phyloP scores from a whole-genome alignment of 2,329 filamentous ascomycete genomes.

The Cytospora leucostoma region DNA sequence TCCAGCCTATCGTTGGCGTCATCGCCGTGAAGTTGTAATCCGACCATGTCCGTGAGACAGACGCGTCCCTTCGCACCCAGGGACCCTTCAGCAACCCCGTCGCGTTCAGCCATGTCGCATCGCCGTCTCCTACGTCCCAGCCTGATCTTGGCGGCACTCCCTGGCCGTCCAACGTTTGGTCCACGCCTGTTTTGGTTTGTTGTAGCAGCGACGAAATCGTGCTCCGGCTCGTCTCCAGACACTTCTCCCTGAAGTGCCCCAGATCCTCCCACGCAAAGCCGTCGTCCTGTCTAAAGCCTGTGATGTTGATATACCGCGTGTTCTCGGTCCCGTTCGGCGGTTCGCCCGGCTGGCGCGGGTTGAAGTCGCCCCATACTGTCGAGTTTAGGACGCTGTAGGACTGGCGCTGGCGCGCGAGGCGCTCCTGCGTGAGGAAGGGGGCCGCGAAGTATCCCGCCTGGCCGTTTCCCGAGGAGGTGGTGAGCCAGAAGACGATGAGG shows the following conservation, averaged over 20 bases:
- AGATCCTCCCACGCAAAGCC: slow-evolving; percentile 79
- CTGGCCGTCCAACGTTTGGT: slow-evolving; percentile 35
- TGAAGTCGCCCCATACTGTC: slow-evolving; percentile 63
- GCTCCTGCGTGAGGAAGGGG: slow-evolving; percentile 46
- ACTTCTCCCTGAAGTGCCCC: slow-evolving; percentile 63
- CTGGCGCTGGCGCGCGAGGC: slow-evolving; percentile 53
- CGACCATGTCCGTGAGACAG: slow-evolving; percentile 47
- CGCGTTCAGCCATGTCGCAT: slow-evolving; percentile 72
- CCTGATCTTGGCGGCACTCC: slow-evolving; percentile 9
- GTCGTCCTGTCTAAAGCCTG: slow-evolving; percentile 74
- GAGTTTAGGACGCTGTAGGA: slow-evolving; percentile 56
- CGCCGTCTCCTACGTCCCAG: slow-evolving; percentile 36
- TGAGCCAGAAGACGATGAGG: slow-evolving; percentile 48
- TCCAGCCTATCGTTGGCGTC: slow-evolving; percentile 67
- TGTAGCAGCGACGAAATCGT: slow-evolving; percentile 45
- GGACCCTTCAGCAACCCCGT: slow-evolving; percentile 76
- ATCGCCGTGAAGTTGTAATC: slow-evolving; percentile 66
- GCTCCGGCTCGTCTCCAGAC: slow-evolving; percentile 60
- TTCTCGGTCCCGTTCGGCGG: slow-evolving; percentile 35
- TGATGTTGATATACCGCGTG: slow-evolving; percentile 65
- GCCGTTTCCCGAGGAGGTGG: slow-evolving; percentile 44
- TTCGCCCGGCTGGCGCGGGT: slow-evolving; percentile 42
- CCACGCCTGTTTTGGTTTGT: slow-evolving; percentile 44
- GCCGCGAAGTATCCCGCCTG: slow-evolving; percentile 44
- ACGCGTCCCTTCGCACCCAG: slow-evolving; percentile 65